Percentiles rank a stretch among this genome's conserved stretches.
Conservation (phyloP, 345 rosid genomes). For the thale cress (Arabidopsis thaliana) region TAIR10.1 NC_003076.8:22679501-22680000, state of each 20-base stretch:
- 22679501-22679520: background rate
- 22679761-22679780: background rate
- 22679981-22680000: slow-evolving; percentile 89
- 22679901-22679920: background rate
- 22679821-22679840: background rate
- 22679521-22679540: slow-evolving; percentile 2
- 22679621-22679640: slow-evolving; percentile 86
- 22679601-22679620: slow-evolving; percentile 81
- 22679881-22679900: background rate
- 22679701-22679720: background rate
- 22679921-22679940: slow-evolving; percentile 1
- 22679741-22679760: background rate
- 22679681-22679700: slow-evolving; percentile 57
- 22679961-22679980: slow-evolving; percentile 85
- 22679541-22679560: slow-evolving; percentile 96
- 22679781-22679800: background rate
- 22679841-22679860: background rate
- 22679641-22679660: slow-evolving; percentile 90
- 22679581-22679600: slow-evolving; percentile 68
- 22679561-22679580: slow-evolving; percentile 82
- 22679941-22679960: slow-evolving; percentile 81
- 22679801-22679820: background rate
- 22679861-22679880: background rate
- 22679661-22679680: slow-evolving; percentile 88
- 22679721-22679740: background rate